phyloP scores from a whole-genome alignment of 306 rosid species.

The Phaseolus lunatus region DNA sequence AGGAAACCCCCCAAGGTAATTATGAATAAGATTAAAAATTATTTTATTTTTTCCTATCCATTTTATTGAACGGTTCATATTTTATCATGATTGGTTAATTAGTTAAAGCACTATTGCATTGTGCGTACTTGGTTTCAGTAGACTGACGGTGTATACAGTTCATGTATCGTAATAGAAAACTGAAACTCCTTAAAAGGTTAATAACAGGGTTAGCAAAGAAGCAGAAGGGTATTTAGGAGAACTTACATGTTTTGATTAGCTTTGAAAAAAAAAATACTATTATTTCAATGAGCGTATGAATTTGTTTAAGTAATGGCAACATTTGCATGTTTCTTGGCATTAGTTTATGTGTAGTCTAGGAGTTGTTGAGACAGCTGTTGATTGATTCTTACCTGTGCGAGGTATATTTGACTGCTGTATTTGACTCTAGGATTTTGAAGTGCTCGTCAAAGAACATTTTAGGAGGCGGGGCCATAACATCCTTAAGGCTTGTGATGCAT shows the following conservation, averaged over 20 bases:
- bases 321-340: slow-evolving; percentile 8
- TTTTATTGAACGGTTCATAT: slow-evolving; percentile 1
- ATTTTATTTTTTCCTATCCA: slow-evolving; percentile 1
- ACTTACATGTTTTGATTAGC: neutral
- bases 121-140: neutral
- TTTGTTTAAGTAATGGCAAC: slow-evolving; percentile 6
- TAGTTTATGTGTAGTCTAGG: neutral
- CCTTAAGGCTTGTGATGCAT: slow-evolving; percentile 94
- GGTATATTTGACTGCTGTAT: slow-evolving; percentile 42
- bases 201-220: neutral
- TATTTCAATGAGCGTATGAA: neutral
- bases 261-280: neutral
- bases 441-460: slow-evolving; percentile 83
- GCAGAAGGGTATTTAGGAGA: neutral
- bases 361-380: slow-evolving; percentile 12
- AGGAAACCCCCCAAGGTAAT: slow-evolving; percentile 95
- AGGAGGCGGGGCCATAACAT: slow-evolving; percentile 85
- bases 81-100: slow-evolving; percentile 27
- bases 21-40: slow-evolving; percentile 25
- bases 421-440: slow-evolving; percentile 79
- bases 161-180: slow-evolving; percentile 2
- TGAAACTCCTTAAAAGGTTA: slow-evolving; percentile 8
- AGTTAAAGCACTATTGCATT: neutral
- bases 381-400: slow-evolving; percentile 27
- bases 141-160: neutral